Base-by-base conservation (phyloP, 768 basidiomycete species). In the Pseudohyphozyma bogoriensis region DNA sequence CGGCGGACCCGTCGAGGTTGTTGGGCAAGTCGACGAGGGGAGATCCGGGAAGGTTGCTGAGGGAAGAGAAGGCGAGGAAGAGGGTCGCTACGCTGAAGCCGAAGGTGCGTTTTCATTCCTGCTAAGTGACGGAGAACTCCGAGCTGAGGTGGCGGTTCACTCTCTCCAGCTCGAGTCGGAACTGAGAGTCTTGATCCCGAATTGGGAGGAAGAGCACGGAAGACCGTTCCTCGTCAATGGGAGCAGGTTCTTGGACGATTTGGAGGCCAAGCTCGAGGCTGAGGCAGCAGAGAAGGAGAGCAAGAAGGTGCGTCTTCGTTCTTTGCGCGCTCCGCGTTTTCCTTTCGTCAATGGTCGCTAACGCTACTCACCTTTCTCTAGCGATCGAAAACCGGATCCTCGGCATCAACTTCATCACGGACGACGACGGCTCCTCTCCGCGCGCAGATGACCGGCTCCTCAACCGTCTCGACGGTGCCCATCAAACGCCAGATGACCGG, bases 61-160 rank as follows among this genome's bases (percentile, higher is more conserved):
- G 89, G 60, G 93, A 99, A 74, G 93, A 96, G 77, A 95, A 95
- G 79, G 89, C 93, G 85, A 80, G 93, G 56, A 97, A 96, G 73
- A 79, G 92, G 32, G 90, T 99, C 18, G 79, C 79, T 58, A 87
- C 88, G 72, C 86, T 93, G 76, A 96, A 95, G 71, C 93, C 93
- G 31, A 81, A 86, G 71, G 93, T 95, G 71, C 64, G 84, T 76
- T 26, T 4, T 1, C 7, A 1, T 4, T 26, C 40, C 22, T 9
- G 1, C 28, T n/a, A 28, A 32, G 15, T 28, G 3, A 20, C 22
- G 8, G 4, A 9, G 13, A 11, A 28, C 6, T 26, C 5, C 11
- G 2, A 42, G 44, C 46, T 32, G 18, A 9, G 9, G 2, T 37
- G 12, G n/a, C n/a, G n/a, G 18, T 32, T 42, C 24, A 15, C 53